Base-by-base conservation (phyloP, 805 yeast species). In the Sugiyamaella marilandica region DNA sequence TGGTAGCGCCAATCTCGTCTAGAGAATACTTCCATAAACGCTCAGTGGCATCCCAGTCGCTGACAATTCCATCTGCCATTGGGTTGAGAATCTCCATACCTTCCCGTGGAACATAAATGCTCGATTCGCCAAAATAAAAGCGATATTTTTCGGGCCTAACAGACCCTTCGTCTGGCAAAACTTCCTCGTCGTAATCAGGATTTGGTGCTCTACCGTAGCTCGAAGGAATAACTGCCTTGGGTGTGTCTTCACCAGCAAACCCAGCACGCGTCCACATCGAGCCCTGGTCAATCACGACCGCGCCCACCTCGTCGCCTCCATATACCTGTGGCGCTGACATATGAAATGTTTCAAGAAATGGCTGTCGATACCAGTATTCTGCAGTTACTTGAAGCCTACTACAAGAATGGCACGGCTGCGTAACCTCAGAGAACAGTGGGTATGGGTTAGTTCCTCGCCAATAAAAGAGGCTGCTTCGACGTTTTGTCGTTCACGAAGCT, bases 211-310 rank as follows among this genome's bases (percentile, higher is more conserved):
- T 14, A 8, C 52, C 52, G 24, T 41, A 34, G 18, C n/a, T n/a
- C 2, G 96, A 86, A 2, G 96, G 90, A 9, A 83, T 69, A 21
- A 86, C 80, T 3, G 82, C 72, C 55, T 83, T 80, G 7, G 99
- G 99, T 49, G 80, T 75, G 63, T 90, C 96, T 57, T 90, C 92
- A 11, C 98, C 98, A 5, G 97, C 91, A 64, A 81, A 87, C 1
- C 99, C 99, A 21, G 86, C 79, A 53, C 91, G 81, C 11, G 97
- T 89, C 52, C 81, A 72, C 56, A 76, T 80, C 8, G 96, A 84
- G 36, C 98, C 97, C 1, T 96, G 91, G 66, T 92, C 97, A 34
- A 92, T 74, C 33, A 92, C 95, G 5, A 92, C 76, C 24, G 97
- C 95, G 53, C 89, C 82, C 55, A 91, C 85, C 67, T 92, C 97